phyloP scores from a whole-genome alignment of 768 basidiomycete species.

The Xerocomus potaroensis region DNA sequence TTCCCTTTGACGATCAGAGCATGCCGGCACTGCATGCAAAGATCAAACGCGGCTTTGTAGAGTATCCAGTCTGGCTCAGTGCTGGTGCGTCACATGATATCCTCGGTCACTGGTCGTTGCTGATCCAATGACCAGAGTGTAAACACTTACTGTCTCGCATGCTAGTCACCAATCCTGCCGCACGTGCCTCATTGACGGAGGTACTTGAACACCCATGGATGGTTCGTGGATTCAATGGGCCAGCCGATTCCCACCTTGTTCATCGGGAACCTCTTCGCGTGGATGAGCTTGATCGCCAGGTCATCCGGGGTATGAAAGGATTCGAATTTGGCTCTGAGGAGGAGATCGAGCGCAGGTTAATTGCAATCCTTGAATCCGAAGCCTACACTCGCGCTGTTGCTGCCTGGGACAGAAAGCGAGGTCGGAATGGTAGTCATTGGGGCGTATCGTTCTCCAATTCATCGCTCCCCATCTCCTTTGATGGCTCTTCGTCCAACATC shows the following conservation, averaged over 20 bases:
- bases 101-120: background rate
- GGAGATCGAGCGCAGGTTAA: conserved; percentile 74
- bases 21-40: conserved; percentile 99
- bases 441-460: conserved; percentile 60
- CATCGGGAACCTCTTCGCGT: conserved; percentile 84
- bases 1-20: conserved; percentile 98
- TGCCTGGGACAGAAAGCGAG: conserved; percentile 72
- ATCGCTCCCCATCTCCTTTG: conserved; percentile 63
- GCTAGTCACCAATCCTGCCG: conserved; percentile 90
- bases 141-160: conserved; percentile 90
- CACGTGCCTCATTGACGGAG: conserved; percentile 79
- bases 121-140: conserved; percentile 62
- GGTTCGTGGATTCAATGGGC: conserved; percentile 75
- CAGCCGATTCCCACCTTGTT: conserved; percentile 82
- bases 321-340: conserved; percentile 94
- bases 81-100: conserved; percentile 55
- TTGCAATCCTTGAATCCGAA: conserved; percentile 73
- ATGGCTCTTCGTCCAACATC: conserved; percentile 38
- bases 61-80: conserved; percentile 96
- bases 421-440: conserved; percentile 44
- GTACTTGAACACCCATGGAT: conserved; percentile 92
- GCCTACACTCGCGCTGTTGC: conserved; percentile 68
- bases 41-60: conserved; percentile 95
- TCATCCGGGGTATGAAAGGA: conserved; percentile 88
- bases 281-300: conserved; percentile 83